Evolutionary conservation across 148 eudicot genomes (phyloP), one percentile per base, ranked within the genome.

Genomic region (Silene conica): DNA sequence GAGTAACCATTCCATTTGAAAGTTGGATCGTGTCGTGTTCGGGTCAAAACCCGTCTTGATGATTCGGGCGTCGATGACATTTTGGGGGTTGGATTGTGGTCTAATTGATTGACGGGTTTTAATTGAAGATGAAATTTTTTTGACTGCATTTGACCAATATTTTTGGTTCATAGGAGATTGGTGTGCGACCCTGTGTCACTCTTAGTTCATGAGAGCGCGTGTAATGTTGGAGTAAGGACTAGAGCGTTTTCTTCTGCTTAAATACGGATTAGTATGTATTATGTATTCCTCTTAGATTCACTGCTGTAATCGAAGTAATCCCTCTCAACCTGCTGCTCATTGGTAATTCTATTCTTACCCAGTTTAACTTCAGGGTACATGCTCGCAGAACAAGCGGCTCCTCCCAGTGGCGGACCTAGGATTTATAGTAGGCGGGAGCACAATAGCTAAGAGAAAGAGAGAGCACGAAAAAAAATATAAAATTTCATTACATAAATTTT

Each of bases 41-140:
- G 85, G 90, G 77, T 88, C 77, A 60, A 92, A 92, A 34, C 92
- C 96, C n/a, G 91, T 90, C 82, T 92, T 90, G 72, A 90, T 73
- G 50, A 81, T 83, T 45, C 87, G 87, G 46, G 92, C 85, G 60
- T 92, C 91, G 22, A 86, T 77, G 38, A 73, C 77, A 83, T 79
- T n/a, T 9, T 34, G 45, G 70, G 7, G 60, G 15, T 48, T 31
- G 54, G 73, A 59, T 6, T 55, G 79, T 20, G 57, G 73, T 57
- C n/a, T 67, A 4, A 71, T 61, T 28, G 56, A 64, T 26, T 60
- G 67, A 28, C 8, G 73, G 67, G 63, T 31, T 73, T 10, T 73
- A 13, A 79, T 12, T 7, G 72, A 79, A 43, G 81, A 73, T 0
- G 81, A 73, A 21, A 79, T 41, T 79, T 54, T 73, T 19, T 68